Evolutionary conservation across 345 rosid genomes (phyloP), one percentile per base, ranked within the genome.

Genomic region (Lumnitzera racemosa): DNA sequence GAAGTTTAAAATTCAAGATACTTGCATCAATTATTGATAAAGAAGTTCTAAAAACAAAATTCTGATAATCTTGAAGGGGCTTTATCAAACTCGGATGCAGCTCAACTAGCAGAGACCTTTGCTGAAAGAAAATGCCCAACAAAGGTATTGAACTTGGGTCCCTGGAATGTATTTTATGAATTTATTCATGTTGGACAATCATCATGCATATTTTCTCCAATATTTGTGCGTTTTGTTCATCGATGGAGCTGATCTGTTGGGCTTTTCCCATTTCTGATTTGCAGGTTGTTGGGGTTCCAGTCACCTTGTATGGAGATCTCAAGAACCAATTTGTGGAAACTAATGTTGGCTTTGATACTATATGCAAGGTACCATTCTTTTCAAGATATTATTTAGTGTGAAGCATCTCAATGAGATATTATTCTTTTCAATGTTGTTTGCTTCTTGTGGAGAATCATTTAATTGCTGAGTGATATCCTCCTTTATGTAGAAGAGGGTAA

Each of bases 221-320:
- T 4, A 36, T 36, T 36, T 36, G 11, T 36, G 43, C 43, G 0
- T 5, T 29, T 36, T 36, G 43, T 7, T 36, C 43, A 36, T 5
- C 7, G 43, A 9, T 36, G 43, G 43, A 36, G 43, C 43, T 36
- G 43, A 36, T 36, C 1, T 36, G 52, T 49, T 49, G 36, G 6
- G 15, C 17, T 7, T n/a, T 62, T 68, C 51, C 20, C 20, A 59
- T 46, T 24, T 59, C 46, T 9, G 51, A 48, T 65, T 70, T 58
- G 24, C 74, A 94, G 97, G 99, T 94, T 59, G 95, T 90, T 64
- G 96, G 99, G 64, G 97, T 90, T 72, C 99, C 99, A 41, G 99
- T 94, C 64, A 94, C 99, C 57, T 70, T 81, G 66, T 90, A 94
- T 66, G 99, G 99, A 72, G 99, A 94, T 81, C 89, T 94, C 58